Percentiles rank a stretch among this genome's conserved stretches.
Conservation (phyloP, 306 rosid genomes). For the Fagus sylvatica region DNA sequence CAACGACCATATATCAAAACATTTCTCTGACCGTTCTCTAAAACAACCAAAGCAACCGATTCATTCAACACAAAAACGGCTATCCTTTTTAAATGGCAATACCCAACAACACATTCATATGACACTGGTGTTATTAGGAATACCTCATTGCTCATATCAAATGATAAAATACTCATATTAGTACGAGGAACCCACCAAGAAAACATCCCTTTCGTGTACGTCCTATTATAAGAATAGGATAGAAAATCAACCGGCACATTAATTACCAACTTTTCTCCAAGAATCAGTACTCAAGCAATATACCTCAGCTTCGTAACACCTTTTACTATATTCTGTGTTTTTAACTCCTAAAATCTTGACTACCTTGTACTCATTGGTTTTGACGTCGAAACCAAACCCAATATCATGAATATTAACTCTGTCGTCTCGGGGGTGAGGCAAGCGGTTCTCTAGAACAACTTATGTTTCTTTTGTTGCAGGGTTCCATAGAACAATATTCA, state of each 20-base stretch:
- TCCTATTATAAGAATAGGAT: rapidly evolving
- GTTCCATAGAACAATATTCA: not conserved
- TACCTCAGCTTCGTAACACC: not conserved
- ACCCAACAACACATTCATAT: not conserved
- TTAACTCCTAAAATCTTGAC: not conserved
- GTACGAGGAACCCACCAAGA: not conserved
- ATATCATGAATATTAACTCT: not conserved
- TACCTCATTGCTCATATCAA: not conserved
- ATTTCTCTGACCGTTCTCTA: no score
- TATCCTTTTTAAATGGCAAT: no score
- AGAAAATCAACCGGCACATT: not conserved
- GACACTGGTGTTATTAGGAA: not conserved
- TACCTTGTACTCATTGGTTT: not conserved
- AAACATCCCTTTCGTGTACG: not conserved
- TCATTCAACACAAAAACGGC: not conserved
- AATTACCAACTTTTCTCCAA: not conserved
- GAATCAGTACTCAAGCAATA: not conserved
- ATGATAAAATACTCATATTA: not conserved
- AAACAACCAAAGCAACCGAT: not conserved
- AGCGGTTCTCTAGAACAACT: not conserved
- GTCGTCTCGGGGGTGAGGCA: not conserved
- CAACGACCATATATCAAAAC: not conserved
- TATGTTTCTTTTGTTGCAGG: not conserved
- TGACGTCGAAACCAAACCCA: not conserved
- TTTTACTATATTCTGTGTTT: not conserved